Base-by-base conservation (phyloP, 331 rosid species). In the Malus hybrid region DNA sequence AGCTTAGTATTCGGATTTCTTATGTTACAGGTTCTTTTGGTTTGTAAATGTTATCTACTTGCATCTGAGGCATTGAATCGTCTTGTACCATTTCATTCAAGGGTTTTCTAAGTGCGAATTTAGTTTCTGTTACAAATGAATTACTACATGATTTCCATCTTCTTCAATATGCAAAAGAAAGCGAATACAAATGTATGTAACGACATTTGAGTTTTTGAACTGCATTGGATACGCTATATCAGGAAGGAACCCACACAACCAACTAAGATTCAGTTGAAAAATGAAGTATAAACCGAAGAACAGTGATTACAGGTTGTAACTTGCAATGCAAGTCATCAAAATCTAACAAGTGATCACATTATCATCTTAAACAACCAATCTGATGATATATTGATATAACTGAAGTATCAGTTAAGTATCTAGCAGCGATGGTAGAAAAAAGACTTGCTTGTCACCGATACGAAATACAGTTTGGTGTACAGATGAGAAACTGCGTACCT, bases 391-490 rank as follows among this genome's bases (percentile, higher is more conserved):
- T 19, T 14, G 22, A 29, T 50, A 27, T 64, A 31, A 62, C 33
- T 57, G 44, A 34, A 70, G 67, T 19, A 22, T 56, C 72, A 64
- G 59, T 24, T 9, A 62, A 34, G 71, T 20, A 69, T 63, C 64
- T 66, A 6, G 69, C 52, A 55, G 7, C 60, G 46, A 76, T 56
- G 54, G 59, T 27, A 42, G 48, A 29, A 67, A 28, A 71, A 14
- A 39, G 50, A 67, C n/a, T 73, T 65, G 70, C 63, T 73, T 59
- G 64, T 34, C 76, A 83, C 86, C 75, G 73, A 73, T 61, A 77
- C 29, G 80, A 71, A 73, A 55, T 68, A 73, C 75, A 80, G 70
- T 64, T 64, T 5, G 42, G 34, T 75, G 65, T 62, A 18, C 63
- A 15, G 74, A 59, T 56, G 31, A 63, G 42, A 44, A 69, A 55